Evolutionary conservation across 805 yeast species (phyloP).

Genomic region (Pichia cephalocereana): DNA sequence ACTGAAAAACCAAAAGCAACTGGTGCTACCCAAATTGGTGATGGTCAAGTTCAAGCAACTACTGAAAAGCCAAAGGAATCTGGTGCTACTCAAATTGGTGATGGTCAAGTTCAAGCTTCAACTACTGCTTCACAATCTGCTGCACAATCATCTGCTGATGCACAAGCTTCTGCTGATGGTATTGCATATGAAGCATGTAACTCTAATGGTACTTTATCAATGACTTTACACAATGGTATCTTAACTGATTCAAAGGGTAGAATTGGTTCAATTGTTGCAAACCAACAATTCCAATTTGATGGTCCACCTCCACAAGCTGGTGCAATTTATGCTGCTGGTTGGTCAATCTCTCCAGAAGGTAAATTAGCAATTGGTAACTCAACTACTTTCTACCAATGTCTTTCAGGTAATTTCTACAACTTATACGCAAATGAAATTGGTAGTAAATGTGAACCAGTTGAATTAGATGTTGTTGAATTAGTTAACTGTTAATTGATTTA

Average conservation of each 20-base stretch:
- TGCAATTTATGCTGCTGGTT: constrained; percentile 43
- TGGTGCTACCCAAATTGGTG: constrained; percentile 33
- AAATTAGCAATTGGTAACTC: constrained; percentile 42
- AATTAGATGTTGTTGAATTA: constrained; percentile 36
- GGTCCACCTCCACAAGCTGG: constrained; percentile 61
- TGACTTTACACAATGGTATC: constrained; percentile 32
- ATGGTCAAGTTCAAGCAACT: constrained; percentile 36
- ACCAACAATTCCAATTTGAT: constrained; percentile 58
- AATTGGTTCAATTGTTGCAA: constrained; percentile 52
- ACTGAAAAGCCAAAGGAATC: constrained; percentile 24
- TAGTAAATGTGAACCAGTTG: constrained; percentile 36
- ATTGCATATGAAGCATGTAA: constrained; percentile 26
- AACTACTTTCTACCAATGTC: constrained; percentile 44
- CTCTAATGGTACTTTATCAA: constrained; percentile 30
- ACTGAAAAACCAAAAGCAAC: constrained; percentile 11
- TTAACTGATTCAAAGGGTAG: constrained; percentile 42
- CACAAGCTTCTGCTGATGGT: constrained; percentile 2
- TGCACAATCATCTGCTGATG: constrained; percentile 14
- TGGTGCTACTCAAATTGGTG: constrained; percentile 40
- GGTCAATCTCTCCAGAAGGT: constrained; percentile 37
- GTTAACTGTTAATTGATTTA: constrained; percentile 29
- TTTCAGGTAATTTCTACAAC: constrained; percentile 51
- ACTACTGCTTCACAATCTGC: constrained; percentile 26
- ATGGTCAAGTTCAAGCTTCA: constrained; percentile 50
- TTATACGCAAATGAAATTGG: constrained; percentile 42